Evolutionary conservation across 2,329 filamentous ascomycete species (phyloP).

Genomic region (Exophiala xenobiotica): DNA sequence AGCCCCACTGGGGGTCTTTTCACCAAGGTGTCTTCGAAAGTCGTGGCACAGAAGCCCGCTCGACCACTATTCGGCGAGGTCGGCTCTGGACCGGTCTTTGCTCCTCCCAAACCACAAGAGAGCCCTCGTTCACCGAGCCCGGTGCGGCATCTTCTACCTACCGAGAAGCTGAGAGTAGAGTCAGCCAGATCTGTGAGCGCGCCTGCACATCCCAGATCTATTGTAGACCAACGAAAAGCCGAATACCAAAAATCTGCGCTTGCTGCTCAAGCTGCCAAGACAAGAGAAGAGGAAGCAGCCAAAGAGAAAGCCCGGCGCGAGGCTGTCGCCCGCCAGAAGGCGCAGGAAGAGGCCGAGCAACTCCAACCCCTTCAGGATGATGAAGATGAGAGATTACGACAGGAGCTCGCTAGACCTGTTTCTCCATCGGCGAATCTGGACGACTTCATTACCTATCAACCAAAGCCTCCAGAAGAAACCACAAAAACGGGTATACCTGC

Average conservation of each 20-base stretch:
- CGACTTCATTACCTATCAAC: slow-evolving; percentile 50
- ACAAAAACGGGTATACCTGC: slow-evolving; percentile 48
- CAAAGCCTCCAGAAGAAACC: slow-evolving; percentile 44
- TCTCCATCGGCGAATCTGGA: slow-evolving; percentile 46
- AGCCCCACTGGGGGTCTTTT: slow-evolving; percentile 43
- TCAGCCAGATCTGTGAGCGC: slow-evolving; percentile 40
- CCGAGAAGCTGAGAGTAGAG: slow-evolving; percentile 36
- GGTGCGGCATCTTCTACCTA: slow-evolving; percentile 37
- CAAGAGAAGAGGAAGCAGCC: slow-evolving; percentile 25
- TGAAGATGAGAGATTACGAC: slow-evolving; percentile 48
- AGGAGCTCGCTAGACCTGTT: slow-evolving; percentile 45
- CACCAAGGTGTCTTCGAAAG: slow-evolving; percentile 37
- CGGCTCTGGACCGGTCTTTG: slow-evolving; percentile 38
- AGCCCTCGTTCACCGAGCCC: slow-evolving; percentile 49
- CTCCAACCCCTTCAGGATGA: slow-evolving; percentile 46
- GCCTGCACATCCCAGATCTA: slow-evolving; percentile 39
- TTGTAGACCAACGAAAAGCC: slow-evolving; percentile 42
- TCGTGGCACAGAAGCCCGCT: slow-evolving; percentile 32
- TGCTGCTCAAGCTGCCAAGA: slow-evolving; percentile 25
- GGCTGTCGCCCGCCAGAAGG: slow-evolving; percentile 18
- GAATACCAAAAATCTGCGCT: slow-evolving; percentile 34
- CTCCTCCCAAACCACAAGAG: slow-evolving; percentile 39
- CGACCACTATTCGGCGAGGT: slow-evolving; percentile 48
- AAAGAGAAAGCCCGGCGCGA: slow-evolving; percentile 28
- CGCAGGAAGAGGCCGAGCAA: slow-evolving; percentile 34